These are phyloP conservation scores for Creolimax fragrantissima DNA, from an alignment of 78 protist species.

Conservation along the genomic window DNA sequence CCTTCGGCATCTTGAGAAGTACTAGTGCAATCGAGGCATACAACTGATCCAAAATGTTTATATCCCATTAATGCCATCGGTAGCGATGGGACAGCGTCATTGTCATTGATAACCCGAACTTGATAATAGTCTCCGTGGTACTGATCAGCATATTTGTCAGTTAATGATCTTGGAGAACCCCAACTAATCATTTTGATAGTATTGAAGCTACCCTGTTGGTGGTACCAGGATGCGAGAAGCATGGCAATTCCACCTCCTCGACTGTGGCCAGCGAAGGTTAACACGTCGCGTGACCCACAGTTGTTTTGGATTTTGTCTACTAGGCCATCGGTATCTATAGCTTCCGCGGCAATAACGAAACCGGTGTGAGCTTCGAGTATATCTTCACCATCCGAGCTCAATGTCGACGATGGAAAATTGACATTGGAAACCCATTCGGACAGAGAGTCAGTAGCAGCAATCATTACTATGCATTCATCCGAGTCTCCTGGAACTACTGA, in stretches of 20 bases:
- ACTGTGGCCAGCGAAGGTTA: neutral
- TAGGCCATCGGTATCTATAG: neutral
- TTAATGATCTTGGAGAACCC: neutral
- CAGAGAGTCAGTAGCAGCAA: neutral
- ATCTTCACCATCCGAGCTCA: too few relatives aligned
- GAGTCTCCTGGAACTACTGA: neutral
- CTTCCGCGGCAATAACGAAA: neutral
- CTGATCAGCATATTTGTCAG: neutral
- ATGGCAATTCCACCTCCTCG: neutral
- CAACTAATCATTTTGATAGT: neutral
- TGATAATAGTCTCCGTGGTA: neutral
- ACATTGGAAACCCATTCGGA: neutral
- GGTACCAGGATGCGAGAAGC: neutral
- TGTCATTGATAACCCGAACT: neutral
- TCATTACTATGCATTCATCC: neutral
- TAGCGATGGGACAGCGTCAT: neutral
- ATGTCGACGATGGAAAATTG: neutral
- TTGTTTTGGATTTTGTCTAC: neutral
- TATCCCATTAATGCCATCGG: neutral
- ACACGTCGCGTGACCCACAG: neutral
- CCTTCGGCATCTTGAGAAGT: neutral
- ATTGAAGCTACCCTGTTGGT: neutral
- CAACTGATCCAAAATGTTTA: neutral
- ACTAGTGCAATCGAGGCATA: neutral
- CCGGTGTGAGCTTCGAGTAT: neutral